Base-by-base conservation (phyloP, 73 alveolate species). In the Symbiodinium natans region DNA sequence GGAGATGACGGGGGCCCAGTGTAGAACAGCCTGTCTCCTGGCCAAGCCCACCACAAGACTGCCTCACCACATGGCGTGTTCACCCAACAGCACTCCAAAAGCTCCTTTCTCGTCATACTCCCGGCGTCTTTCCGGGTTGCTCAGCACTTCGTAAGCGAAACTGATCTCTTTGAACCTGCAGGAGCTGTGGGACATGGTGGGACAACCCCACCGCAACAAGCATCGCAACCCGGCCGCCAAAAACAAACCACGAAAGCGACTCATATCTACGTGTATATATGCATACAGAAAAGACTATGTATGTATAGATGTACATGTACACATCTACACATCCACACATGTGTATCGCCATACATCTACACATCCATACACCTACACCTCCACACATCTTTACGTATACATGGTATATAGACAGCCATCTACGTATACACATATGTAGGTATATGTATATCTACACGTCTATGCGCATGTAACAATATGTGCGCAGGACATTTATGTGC, bases 51-150 rank as follows among this genome's bases (percentile, higher is more conserved):
- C 13, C 39, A 63, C 38, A 63, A 21, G 31, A 21, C 77, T 27
- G 77, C 10, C 77, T 63, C 34, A 25, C 77, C 40, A 21, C 31
- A 21, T 46, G 5, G 29, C 36, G 34, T 31, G 39, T 3, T 27
- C 9, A 27, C 77, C 36, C 15, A 11, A 2, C 15, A 63, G 34
- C 36, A 63, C 34, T 21, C 77, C 25, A 23, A 6, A 63, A 52
- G 68, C 68, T 89, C 96, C 96, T 89, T 89, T 71, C 86, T 39
- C 96, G 25, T 89, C 96, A n/a, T 89, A 89, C 77, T 89, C 77
- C 36, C 1, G 15, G 7, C 96, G 86, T 29, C 96, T 23, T 46
- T 89, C 96, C 27, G 96, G 86, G 29, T 89, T 84, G 83, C 96
- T 89, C 17, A 89, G 87, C 87, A 89, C 96, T 89, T 89, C 96